A percentile compares a stretch with the other conserved stretches of the same genome.
Evolutionary conservation across 768 basidiomycete genomes (phyloP).

Genomic region (Boletus subparvulus): DNA sequence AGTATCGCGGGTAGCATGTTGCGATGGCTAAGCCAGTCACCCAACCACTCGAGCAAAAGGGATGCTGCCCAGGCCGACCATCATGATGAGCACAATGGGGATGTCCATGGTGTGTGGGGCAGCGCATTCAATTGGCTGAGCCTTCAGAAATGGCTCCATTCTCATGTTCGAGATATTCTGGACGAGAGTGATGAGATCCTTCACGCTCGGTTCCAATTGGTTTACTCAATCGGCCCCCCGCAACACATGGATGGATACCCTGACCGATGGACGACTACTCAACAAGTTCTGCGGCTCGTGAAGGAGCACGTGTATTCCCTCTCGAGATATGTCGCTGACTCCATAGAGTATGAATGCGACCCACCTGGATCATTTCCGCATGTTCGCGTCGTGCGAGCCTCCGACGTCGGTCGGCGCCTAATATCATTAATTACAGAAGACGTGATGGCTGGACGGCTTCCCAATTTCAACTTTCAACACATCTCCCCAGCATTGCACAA

Average conservation of each 20-base stretch:
- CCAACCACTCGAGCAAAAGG: no score
- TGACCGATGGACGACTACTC: constrained; percentile 29
- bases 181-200: constrained; percentile 27
- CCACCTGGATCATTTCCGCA: constrained; percentile 9
- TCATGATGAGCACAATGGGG: neutral
- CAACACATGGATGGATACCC: constrained; percentile 25
- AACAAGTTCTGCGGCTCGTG: constrained; percentile 24
- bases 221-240: constrained; percentile 28
- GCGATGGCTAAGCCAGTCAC: neutral
- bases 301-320: neutral
- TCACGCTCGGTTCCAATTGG: constrained; percentile 15
- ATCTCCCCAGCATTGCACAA: neutral
- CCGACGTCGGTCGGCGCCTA: neutral
- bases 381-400: constrained; percentile 1
- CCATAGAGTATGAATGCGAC: neutral
- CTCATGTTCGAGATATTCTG: constrained; percentile 12
- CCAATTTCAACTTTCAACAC: constrained; percentile 8
- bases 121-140: constrained; percentile 9
- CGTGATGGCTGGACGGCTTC: constrained; percentile 11
- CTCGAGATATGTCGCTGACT: neutral
- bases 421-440: neutral
- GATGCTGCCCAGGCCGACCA: no score
- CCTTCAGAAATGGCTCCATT: constrained; percentile 15
- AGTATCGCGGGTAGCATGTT: neutral
- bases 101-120: neutral